These are phyloP conservation scores for Sungouiozyma ichnusensis DNA, from an alignment of 805 yeast genomes.

Conservation along the genomic window DNA sequence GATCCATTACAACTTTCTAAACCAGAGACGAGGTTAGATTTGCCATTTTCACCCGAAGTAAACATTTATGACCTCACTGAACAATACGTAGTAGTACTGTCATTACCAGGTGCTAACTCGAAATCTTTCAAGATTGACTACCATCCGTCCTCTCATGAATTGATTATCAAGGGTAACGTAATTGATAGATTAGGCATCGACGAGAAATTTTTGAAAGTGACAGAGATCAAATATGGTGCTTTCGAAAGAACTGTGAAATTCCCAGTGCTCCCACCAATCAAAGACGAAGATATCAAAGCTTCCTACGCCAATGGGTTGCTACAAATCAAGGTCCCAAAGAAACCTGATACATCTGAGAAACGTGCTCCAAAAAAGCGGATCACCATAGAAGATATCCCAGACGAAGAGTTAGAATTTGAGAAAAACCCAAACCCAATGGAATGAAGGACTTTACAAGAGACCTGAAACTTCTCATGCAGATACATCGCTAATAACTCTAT, in stretches of 20 bases:
- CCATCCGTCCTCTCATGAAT: conserved; percentile 47
- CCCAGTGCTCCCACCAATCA: conserved; percentile 42
- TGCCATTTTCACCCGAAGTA: conserved; percentile 49
- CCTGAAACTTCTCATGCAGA: too few relatives aligned
- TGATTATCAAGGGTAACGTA: conserved; percentile 42
- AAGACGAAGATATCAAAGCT: conserved; percentile 45
- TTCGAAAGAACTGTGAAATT: conserved; percentile 48
- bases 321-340: conserved; percentile 42
- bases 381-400: conserved; percentile 39
- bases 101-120: conserved; percentile 50
- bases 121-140: conserved; percentile 45
- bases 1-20: conserved; percentile 38
- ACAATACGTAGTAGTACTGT: conserved; percentile 38
- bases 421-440: conserved; percentile 41
- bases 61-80: conserved; percentile 45
- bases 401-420: conserved; percentile 36
- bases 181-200: conserved; percentile 32
- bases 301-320: conserved; percentile 44
- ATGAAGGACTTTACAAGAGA: not conserved
- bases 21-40: conserved; percentile 31
- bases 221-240: conserved; percentile 47
- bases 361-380: conserved; percentile 36
- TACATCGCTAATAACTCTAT: too few relatives aligned
- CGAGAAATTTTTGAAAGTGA: conserved; percentile 33
- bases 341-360: conserved; percentile 20